Conservation (phyloP, 495 filamentous ascomycete species). For the Parmelia sp. region DNA sequence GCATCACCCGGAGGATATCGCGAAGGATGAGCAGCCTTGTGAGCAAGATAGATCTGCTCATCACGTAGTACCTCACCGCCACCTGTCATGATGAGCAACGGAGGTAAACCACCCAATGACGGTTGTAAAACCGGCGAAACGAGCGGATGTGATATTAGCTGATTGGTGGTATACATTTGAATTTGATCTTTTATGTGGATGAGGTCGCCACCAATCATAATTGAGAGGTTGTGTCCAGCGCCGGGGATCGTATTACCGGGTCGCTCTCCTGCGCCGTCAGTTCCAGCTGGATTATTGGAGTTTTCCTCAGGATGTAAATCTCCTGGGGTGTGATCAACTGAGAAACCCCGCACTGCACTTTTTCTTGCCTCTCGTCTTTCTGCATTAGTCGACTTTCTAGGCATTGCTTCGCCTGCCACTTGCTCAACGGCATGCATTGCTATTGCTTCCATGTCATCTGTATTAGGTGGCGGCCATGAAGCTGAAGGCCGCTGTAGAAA, state of each 20-base stretch:
- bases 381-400: slow-evolving; percentile 28
- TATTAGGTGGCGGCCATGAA: slow-evolving; percentile 86
- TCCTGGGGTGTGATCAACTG: slow-evolving; percentile 26
- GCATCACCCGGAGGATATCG: slow-evolving; percentile 63
- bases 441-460: slow-evolving; percentile 52
- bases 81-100: slow-evolving; percentile 76
- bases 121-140: slow-evolving; percentile 84
- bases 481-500: slow-evolving; percentile 78
- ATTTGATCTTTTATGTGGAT: slow-evolving; percentile 85
- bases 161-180: slow-evolving; percentile 89
- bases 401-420: slow-evolving; percentile 31
- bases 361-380: slow-evolving; percentile 27
- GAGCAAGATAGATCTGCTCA: slow-evolving; percentile 90
- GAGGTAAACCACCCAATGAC: slow-evolving; percentile 80
- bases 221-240: slow-evolving; percentile 43
- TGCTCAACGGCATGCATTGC: slow-evolving; percentile 35
- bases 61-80: slow-evolving; percentile 85
- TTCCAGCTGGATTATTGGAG: slow-evolving; percentile 20
- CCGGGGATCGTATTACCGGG: slow-evolving; percentile 35
- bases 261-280: slow-evolving; percentile 17
- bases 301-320: slow-evolving; percentile 25
- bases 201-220: slow-evolving; percentile 61
- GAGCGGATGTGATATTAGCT: slow-evolving; percentile 75
- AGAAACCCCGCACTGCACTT: slow-evolving; percentile 39
- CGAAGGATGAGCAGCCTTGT: slow-evolving; percentile 80